Evolutionary conservation across 495 filamentous ascomycete genomes (phyloP).

Genomic region (Amphirosellinia nigrospora): DNA sequence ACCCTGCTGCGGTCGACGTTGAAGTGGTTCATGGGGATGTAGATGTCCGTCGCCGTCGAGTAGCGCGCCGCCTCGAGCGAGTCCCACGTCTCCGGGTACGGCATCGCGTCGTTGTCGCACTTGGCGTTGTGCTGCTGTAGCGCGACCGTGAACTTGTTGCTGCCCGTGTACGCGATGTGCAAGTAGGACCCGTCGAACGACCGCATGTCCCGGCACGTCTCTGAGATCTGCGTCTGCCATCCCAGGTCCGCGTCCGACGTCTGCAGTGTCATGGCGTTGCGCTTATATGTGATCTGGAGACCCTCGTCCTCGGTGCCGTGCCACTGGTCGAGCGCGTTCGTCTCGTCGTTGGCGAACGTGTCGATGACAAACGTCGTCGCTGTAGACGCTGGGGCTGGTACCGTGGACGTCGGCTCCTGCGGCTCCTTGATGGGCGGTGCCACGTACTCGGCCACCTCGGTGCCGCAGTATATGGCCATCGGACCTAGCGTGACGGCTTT

Average conservation of each 20-base stretch:
- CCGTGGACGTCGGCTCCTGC: slow-evolving; percentile 50
- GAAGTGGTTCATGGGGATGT: slow-evolving; percentile 79
- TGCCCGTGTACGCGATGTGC: slow-evolving; percentile 74
- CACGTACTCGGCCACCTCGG: slow-evolving; percentile 56
- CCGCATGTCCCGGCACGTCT: slow-evolving; percentile 65
- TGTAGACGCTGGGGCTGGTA: slow-evolving; percentile 54
- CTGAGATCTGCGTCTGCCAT: slow-evolving; percentile 70
- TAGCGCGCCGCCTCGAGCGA: slow-evolving; percentile 74
- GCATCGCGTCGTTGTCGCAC: slow-evolving; percentile 64
- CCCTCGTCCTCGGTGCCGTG: slow-evolving; percentile 69
- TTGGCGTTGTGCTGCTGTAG: slow-evolving; percentile 73
- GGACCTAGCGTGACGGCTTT: slow-evolving; percentile 60
- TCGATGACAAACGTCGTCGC: slow-evolving; percentile 68
- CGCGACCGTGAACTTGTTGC: slow-evolving; percentile 69
- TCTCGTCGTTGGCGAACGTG: slow-evolving; percentile 59
- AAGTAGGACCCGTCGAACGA: slow-evolving; percentile 65
- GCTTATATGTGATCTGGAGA: slow-evolving; percentile 57
- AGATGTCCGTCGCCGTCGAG: slow-evolving; percentile 64
- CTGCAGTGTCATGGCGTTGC: slow-evolving; percentile 61
- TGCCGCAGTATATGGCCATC: slow-evolving; percentile 65
- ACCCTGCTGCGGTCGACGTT: slow-evolving; percentile 63
- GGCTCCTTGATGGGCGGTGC: slow-evolving; percentile 46
- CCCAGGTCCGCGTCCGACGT: slow-evolving; percentile 71
- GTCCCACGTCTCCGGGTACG: slow-evolving; percentile 77
- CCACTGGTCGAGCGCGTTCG: slow-evolving; percentile 72